Percentiles rank a stretch among this genome's conserved stretches.
Evolutionary conservation across 352 stramenopile species (phyloP).

Genomic region (Globisporangium viniferum): DNA sequence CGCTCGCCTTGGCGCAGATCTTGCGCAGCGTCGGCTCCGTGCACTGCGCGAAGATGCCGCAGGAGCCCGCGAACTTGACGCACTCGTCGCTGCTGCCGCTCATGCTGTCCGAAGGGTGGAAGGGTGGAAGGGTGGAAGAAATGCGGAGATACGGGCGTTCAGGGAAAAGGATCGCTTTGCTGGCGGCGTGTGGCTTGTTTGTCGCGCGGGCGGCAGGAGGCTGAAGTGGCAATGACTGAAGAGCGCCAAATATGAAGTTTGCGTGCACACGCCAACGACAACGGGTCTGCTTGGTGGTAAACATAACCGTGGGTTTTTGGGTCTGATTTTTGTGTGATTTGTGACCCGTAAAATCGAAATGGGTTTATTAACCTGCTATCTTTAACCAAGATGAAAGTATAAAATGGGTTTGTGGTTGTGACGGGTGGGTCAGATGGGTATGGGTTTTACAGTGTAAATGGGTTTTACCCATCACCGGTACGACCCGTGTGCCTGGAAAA

Average conservation of each 20-base stretch:
- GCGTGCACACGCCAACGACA: not conserved
- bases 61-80: conserved; percentile 52
- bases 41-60: conserved; percentile 81
- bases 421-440: not conserved
- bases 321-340: not conserved
- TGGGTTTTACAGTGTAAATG: not conserved
- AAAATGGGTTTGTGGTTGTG: not conserved
- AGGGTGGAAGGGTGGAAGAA: not conserved
- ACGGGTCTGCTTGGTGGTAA: conserved; percentile 5
- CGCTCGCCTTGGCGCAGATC: conserved; percentile 61
- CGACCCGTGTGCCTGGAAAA: conserved; percentile 14
- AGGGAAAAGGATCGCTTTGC: conserved; percentile 1
- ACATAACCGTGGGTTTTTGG: not conserved
- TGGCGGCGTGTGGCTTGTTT: not conserved
- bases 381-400: not conserved
- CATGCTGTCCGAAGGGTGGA: conserved; percentile 20
- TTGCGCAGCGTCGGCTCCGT: conserved; percentile 76
- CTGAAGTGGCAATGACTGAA: conserved; percentile 19
- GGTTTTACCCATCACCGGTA: not conserved
- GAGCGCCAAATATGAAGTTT: conserved; percentile 5
- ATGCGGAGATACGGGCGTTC: not conserved
- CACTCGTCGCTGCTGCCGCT: conserved; percentile 48
- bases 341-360: too few relatives aligned
- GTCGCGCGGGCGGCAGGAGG: not conserved
- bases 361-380: not conserved